Evolutionary conservation across 2,329 filamentous ascomycete species (phyloP).

Genomic region (Alternaria sp.): DNA sequence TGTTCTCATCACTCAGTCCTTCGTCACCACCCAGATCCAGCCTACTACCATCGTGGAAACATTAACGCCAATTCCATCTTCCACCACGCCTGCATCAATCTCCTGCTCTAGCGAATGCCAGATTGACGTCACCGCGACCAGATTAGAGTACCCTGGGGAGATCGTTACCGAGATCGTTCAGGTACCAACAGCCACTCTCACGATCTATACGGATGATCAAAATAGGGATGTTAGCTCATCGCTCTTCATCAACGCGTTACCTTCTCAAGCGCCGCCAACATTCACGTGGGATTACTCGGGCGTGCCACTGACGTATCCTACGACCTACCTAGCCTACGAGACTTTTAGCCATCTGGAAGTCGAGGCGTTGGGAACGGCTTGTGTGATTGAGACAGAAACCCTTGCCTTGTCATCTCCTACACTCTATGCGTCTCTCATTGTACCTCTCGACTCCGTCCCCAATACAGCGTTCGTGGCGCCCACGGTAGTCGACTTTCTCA

Average conservation of each 20-base stretch:
- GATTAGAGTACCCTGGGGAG: constrained; percentile 34
- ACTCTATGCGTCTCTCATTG: constrained; percentile 30
- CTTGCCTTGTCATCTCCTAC: constrained; percentile 38
- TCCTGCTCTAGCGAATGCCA: constrained; percentile 37
- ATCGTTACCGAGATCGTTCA: constrained; percentile 25
- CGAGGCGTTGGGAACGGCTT: constrained; percentile 25
- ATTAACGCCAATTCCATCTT: constrained; percentile 20
- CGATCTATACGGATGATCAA: constrained; percentile 24
- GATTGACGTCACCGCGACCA: constrained; percentile 41
- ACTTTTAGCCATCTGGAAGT: constrained; percentile 38
- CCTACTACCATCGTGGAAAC: constrained; percentile 33
- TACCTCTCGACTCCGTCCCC: constrained; percentile 25
- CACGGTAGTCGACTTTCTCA: constrained; percentile 39
- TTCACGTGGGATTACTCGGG: constrained; percentile 38
- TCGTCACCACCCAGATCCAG: constrained; percentile 24
- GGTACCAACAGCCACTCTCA: constrained; percentile 28
- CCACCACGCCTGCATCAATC: constrained; percentile 20
- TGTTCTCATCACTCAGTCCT: constrained; percentile 18
- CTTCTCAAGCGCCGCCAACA: constrained; percentile 13
- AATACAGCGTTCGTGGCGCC: constrained; percentile 32
- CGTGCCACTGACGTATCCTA: constrained; percentile 40
- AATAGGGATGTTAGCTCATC: constrained; percentile 21
- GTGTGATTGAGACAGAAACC: constrained; percentile 19
- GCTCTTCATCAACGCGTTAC: constrained; percentile 15
- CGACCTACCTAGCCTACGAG: constrained; percentile 38